A percentile compares a stretch with the other conserved stretches of the same genome.
Evolutionary conservation across 345 rosid genomes (phyloP).

Genomic region (Citrus reticulata): DNA sequence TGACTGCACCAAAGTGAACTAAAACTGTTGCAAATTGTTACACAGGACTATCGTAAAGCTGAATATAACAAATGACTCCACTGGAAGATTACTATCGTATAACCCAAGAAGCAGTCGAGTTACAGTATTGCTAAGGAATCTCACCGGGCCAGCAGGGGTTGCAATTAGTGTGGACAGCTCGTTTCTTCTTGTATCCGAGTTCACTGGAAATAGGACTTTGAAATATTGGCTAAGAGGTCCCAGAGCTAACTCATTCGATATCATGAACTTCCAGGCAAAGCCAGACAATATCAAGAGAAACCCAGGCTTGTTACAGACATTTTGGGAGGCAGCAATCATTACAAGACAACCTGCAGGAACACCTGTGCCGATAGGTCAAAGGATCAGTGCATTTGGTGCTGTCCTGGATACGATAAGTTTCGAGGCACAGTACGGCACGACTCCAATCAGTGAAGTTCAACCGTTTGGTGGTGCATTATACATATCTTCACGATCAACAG

Average conservation of each 20-base stretch:
- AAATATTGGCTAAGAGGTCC: conserved; percentile 19
- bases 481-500: conserved; percentile 2
- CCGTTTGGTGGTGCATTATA: neutral
- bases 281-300: conserved; percentile 22
- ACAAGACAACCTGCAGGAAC: too few relatives aligned
- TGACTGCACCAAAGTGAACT: too few relatives aligned
- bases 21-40: too few relatives aligned
- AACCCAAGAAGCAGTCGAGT: too few relatives aligned
- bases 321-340: conserved; percentile 8
- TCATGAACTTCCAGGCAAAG: neutral
- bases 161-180: conserved; percentile 3
- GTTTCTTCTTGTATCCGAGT: conserved; percentile 13
- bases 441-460: conserved; percentile 14
- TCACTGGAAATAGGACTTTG: neutral
- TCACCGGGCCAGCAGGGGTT: conserved; percentile 7
- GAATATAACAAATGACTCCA: too few relatives aligned
- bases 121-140: neutral
- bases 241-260: neutral
- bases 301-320: neutral
- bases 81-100: too few relatives aligned
- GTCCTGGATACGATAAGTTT: neutral
- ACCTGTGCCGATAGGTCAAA: neutral
- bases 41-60: too few relatives aligned
- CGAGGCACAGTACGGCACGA: conserved; percentile 1
- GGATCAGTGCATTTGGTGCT: conserved; percentile 3